These are phyloP conservation scores for Candida ulmi DNA, from an alignment of 805 yeast genomes.

Conservation along the genomic window DNA sequence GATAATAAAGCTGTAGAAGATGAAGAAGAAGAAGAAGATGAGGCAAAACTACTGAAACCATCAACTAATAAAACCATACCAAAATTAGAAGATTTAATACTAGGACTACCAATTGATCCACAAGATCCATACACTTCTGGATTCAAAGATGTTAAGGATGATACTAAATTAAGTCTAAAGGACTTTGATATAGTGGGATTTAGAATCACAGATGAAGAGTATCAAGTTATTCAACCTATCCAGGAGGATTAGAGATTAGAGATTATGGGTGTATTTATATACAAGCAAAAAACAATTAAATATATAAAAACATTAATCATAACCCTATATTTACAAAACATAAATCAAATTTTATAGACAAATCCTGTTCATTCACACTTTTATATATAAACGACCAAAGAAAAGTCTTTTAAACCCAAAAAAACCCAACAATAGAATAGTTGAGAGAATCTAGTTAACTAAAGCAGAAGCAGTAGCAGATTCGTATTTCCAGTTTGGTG, in stretches of 20 bases:
- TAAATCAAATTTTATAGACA: not conserved
- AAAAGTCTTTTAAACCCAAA: constrained; percentile 12
- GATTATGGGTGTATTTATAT: no score
- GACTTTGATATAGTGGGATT: constrained; percentile 17
- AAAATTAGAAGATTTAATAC: constrained; percentile 6
- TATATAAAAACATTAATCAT: no score
- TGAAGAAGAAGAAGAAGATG: constrained; percentile 22
- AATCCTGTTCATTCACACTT: no score
- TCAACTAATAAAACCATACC: constrained; percentile 9
- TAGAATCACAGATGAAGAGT: constrained; percentile 16
- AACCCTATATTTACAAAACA: no score
- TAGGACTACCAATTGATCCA: constrained; percentile 17
- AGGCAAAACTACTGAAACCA: constrained; percentile 19
- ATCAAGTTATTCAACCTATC: constrained; percentile 12
- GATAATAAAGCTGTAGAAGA: no score
- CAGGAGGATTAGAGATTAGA: constrained; percentile 5
- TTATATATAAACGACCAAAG: no score
- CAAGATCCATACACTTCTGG: constrained; percentile 16
- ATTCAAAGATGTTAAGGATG: constrained; percentile 14
- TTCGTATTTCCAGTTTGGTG: constrained; percentile 99
- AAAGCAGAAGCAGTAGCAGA: constrained; percentile 99
- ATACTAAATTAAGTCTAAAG: constrained; percentile 6
- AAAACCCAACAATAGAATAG: constrained; percentile 14
- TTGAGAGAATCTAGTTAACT: constrained; percentile 78
- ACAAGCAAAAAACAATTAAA: not conserved